phyloP scores from a whole-genome alignment of 2,329 filamentous ascomycete genomes.

The Xylariaceae sp. region DNA sequence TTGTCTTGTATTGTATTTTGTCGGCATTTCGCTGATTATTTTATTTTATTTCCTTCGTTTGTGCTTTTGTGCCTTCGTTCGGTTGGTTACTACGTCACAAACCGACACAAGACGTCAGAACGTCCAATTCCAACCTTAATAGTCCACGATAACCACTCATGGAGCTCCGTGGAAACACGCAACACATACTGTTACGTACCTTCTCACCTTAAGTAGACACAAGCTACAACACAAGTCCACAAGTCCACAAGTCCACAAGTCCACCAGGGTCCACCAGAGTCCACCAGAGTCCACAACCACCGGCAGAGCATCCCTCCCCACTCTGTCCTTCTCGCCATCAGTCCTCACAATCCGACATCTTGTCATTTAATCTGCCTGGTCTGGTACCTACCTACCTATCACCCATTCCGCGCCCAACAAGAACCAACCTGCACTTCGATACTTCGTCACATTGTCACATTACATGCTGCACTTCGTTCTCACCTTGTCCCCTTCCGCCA shows the following conservation, averaged over 20 bases:
- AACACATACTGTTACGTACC: neutral
- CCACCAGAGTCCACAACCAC: too few relatives aligned
- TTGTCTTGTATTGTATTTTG: neutral
- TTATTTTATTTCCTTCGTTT: neutral
- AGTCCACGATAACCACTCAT: slow-evolving; percentile 1
- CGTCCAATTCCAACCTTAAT: neutral
- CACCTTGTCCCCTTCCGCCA: neutral
- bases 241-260: too few relatives aligned
- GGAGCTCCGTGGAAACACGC: neutral
- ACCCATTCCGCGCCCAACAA: too few relatives aligned
- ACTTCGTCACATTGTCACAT: neutral
- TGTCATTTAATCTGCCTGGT: neutral
- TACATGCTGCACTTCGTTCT: neutral
- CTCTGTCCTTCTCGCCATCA: neutral
- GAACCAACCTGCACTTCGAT: too few relatives aligned
- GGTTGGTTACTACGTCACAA: neutral
- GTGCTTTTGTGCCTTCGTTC: neutral
- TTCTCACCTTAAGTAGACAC: neutral
- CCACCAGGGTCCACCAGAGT: too few relatives aligned
- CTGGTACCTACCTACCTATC: too few relatives aligned
- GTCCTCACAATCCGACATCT: neutral
- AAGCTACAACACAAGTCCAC: too few relatives aligned
- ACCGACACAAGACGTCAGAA: neutral
- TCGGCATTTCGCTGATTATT: neutral
- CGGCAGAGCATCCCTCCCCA: too few relatives aligned